Evolutionary conservation across 352 stramenopile species (phyloP).

Genomic region (Globisporangium polare): DNA sequence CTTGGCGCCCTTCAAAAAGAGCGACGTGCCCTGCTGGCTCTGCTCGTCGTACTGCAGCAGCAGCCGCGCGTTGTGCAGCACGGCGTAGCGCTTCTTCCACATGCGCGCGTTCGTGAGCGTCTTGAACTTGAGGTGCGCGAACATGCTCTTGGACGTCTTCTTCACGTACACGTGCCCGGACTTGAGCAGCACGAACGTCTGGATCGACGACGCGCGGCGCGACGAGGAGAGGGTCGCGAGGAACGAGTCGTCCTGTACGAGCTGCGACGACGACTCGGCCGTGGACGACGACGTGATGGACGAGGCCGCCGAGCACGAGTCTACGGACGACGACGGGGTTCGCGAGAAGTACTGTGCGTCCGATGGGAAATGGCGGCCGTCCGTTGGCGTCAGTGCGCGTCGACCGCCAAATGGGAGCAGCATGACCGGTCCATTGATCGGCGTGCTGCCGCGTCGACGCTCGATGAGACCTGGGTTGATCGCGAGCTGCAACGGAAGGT

Average conservation of each 20-base stretch:
- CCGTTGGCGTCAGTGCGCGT: constrained; percentile 14
- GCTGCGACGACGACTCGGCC: constrained; percentile 25
- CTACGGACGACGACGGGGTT: neutral
- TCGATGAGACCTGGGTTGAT: constrained; percentile 14
- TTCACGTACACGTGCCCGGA: constrained; percentile 70
- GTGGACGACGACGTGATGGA: constrained; percentile 15
- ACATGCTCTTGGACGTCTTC: constrained; percentile 67
- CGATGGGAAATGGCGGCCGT: constrained; percentile 4
- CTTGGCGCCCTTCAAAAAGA: constrained; percentile 73
- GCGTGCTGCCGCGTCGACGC: constrained; percentile 20
- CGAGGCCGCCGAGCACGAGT: constrained; percentile 3
- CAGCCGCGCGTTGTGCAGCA: constrained; percentile 63
- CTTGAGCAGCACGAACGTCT: constrained; percentile 60
- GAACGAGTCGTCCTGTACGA: constrained; percentile 8
- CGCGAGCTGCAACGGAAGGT: constrained; percentile 28
- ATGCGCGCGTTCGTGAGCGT: constrained; percentile 45
- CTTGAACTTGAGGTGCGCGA: constrained; percentile 72
- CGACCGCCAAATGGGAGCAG: neutral
- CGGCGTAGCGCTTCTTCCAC: constrained; percentile 84
- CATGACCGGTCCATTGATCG: neutral
- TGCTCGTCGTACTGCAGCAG: constrained; percentile 70
- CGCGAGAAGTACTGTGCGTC: constrained; percentile 3
- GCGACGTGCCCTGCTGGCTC: constrained; percentile 44
- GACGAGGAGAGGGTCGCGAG: neutral
- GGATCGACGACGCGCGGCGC: constrained; percentile 1